Conservation (phyloP, 331 rosid species). For the Quercus lobata region DNA sequence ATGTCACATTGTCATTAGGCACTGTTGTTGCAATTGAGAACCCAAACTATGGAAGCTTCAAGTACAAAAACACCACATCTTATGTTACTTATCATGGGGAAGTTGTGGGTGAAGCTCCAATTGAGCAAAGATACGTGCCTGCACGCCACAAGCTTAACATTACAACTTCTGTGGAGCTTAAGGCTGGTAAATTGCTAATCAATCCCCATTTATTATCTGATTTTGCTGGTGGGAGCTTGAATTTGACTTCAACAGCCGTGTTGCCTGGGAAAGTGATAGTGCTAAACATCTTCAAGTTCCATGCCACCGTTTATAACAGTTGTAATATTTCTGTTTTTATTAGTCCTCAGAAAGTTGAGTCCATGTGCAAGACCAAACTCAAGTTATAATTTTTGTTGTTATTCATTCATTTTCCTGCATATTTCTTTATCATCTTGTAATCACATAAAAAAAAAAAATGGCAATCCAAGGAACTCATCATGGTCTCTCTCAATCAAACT, state of each 20-base stretch:
- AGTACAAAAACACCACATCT: constrained; percentile 16
- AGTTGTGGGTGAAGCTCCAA: too few species aligned
- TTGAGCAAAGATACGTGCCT: too few species aligned
- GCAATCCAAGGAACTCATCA: too few species aligned
- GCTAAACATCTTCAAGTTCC: constrained; percentile 33
- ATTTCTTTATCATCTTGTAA: too few species aligned
- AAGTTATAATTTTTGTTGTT: constrained; percentile 22
- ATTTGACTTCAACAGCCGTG: constrained; percentile 26
- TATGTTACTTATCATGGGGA: constrained; percentile 19
- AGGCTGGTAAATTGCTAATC: not conserved
- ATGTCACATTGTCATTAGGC: too few species aligned
- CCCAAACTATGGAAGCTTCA: constrained; percentile 32
- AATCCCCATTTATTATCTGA: constrained; percentile 18
- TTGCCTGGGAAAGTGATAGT: constrained; percentile 38
- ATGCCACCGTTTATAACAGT: constrained; percentile 23
- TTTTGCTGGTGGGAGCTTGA: constrained; percentile 18
- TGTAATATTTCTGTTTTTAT: constrained; percentile 29
- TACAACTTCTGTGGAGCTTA: too few species aligned
- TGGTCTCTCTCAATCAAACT: too few species aligned
- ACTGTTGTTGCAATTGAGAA: too few species aligned
- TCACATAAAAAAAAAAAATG: too few species aligned
- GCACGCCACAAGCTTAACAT: too few species aligned
- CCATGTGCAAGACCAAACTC: constrained; percentile 42
- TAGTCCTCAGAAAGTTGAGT: not conserved
- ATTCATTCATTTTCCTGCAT: too few species aligned